Evolutionary conservation across 768 basidiomycete genomes (phyloP), one percentile per base, ranked within the genome.

Genomic region (Boletales sp.): DNA sequence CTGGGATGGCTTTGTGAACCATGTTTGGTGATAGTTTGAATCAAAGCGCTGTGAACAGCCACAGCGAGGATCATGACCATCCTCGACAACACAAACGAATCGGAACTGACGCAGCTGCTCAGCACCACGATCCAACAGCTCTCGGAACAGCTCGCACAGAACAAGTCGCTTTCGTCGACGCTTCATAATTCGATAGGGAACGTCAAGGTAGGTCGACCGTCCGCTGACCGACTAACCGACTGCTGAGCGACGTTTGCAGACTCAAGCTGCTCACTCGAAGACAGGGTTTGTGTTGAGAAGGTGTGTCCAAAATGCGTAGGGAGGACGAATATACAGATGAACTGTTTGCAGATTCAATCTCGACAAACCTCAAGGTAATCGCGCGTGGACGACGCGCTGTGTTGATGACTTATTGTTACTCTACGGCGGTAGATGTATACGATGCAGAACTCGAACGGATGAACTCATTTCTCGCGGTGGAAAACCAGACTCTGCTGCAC

Each of bases 261-360:
- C 78, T 13, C 92, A 95, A 69, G 90, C 94, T 7, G 74, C 90
- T 7, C 91, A 97, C 68, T 81, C 87, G 17, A 89, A 94, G 56
- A 89, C 90, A 1, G 94, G 95, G 2, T 97, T 94, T 68, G 92
- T 94, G 9, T 70, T 98, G 37, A 79, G 94, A 53, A 79, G 86
- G 87, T 86, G 54, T 29, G 80, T 72, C 35, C 18, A 40, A 47
- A 45, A 24, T 34, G 14, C 21, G 17, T 7, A 11, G 9, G 27
- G 34, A 30, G 27, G n/a, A 27, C 15, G 43, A n/a, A 36, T 29
- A 38, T 17, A 18, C n/a, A 35, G 8, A 30, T 9, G 51, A 8
- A 63, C 13, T 12, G 17, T 41, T 39, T 8, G 44, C 42, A 66
- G 93, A 51, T 97, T 88, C 72, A 98, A 98, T 65, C 69, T 84